Evolutionary conservation across 2,329 filamentous ascomycete species (phyloP).

Genomic region (Colletotrichum brevisporum): DNA sequence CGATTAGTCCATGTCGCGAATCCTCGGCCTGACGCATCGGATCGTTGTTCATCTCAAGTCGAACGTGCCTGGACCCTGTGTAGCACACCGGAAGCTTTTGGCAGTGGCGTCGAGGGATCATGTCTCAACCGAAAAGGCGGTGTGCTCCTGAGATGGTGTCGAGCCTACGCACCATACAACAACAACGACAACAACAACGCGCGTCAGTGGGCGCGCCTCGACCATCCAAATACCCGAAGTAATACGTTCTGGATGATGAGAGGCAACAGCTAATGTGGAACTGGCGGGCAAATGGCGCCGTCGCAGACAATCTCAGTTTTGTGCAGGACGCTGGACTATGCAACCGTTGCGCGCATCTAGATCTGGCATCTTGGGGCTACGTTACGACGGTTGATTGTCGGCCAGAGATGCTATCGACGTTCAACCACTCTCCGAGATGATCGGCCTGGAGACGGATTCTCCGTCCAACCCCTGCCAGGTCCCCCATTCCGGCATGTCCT

Average conservation of each 20-base stretch:
- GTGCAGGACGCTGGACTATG: constrained; percentile 22
- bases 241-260: constrained; percentile 2
- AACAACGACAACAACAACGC: constrained; percentile 10
- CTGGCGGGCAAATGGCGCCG: constrained; percentile 20
- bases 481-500: constrained; percentile 36
- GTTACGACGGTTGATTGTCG: background rate
- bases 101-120: constrained; percentile 36
- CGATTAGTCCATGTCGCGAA: background rate
- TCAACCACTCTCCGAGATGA: background rate
- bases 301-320: background rate
- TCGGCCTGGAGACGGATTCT: constrained; percentile 2
- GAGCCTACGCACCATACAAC: constrained; percentile 30
- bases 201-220: constrained; percentile 26
- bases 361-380: constrained; percentile 28
- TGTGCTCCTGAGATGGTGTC: constrained; percentile 41
- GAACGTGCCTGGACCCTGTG: background rate
- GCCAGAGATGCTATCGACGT: background rate
- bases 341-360: constrained; percentile 39
- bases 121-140: constrained; percentile 43
- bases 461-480: constrained; percentile 3
- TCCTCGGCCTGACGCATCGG: constrained; percentile 7
- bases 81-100: constrained; percentile 7
- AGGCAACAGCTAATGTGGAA: background rate
- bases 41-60: constrained; percentile 19
- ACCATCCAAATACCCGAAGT: constrained; percentile 9